Evolutionary conservation across 2,329 filamentous ascomycete species (phyloP).

Genomic region (Lecanosticta acicola): DNA sequence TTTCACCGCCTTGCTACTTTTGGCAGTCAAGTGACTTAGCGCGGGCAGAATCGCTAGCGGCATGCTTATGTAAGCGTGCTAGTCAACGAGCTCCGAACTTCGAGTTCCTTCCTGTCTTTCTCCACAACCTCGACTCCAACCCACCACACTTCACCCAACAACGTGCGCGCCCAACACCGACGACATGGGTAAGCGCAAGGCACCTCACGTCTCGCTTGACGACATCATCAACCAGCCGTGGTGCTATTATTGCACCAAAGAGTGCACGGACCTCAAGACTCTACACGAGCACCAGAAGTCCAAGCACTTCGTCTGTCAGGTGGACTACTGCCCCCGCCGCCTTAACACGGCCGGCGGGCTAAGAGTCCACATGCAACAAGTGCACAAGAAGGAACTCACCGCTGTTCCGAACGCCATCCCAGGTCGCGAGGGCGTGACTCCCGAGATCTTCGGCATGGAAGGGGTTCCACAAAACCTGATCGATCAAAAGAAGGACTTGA

Average conservation of each 20-base stretch:
- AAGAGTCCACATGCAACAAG: slow-evolving; percentile 94
- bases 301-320: slow-evolving; percentile 91
- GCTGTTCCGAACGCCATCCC: slow-evolving; percentile 88
- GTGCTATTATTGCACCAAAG: slow-evolving; percentile 99
- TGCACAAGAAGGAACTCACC: slow-evolving; percentile 87
- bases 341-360: slow-evolving; percentile 94
- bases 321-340: slow-evolving; percentile 73
- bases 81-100: not conserved
- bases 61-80: not conserved
- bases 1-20: too few relatives aligned
- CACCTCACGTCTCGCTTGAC: slow-evolving; percentile 80
- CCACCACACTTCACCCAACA: slow-evolving; percentile 1
- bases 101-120: not conserved
- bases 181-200: slow-evolving; percentile 57
- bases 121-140: not conserved
- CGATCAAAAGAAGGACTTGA: slow-evolving; percentile 76
- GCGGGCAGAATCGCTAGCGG: too few relatives aligned
- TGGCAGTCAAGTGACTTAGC: too few relatives aligned
- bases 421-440: slow-evolving; percentile 76
- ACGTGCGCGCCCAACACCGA: not conserved
- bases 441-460: slow-evolving; percentile 98
- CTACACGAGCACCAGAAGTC: slow-evolving; percentile 96
- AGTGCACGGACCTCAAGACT: slow-evolving; percentile 96
- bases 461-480: slow-evolving; percentile 84
- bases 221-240: slow-evolving; percentile 82